Conservation (phyloP, 2,329 filamentous ascomycete species). For the Rhinocladiella similis region DNA sequence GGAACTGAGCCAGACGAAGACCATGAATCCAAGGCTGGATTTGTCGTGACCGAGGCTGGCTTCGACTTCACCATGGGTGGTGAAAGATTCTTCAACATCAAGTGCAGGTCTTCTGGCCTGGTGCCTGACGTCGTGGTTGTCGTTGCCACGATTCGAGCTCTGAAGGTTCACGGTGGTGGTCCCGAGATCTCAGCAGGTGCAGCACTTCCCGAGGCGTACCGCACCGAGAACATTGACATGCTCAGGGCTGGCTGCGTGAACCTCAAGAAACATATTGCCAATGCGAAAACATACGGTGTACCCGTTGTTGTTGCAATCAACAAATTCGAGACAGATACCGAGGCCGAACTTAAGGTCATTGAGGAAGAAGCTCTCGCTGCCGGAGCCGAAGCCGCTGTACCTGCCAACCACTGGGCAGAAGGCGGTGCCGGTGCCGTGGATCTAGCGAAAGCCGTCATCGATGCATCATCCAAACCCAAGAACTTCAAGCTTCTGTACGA, state of each 20-base stretch:
- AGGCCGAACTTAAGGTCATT: conserved; percentile 85
- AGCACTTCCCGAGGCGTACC: conserved; percentile 82
- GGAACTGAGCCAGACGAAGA: conserved; percentile 93
- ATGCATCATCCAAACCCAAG: conserved; percentile 78
- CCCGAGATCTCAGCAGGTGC: conserved; percentile 90
- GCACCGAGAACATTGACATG: conserved; percentile 88
- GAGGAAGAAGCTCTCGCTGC: conserved; percentile 88
- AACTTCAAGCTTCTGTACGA: conserved; percentile 85
- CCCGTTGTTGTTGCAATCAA: conserved; percentile 98
- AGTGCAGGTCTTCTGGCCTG: conserved; percentile 91
- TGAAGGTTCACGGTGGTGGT: conserved; percentile 96
- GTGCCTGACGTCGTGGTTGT: conserved; percentile 91
- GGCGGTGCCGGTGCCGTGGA: conserved; percentile 88
- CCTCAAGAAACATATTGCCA: conserved; percentile 90
- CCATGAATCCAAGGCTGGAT: conserved; percentile 77
- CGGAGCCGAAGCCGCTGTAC: conserved; percentile 88
- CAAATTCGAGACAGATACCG: conserved; percentile 90
- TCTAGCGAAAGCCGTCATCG: conserved; percentile 82
- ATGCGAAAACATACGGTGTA: conserved; percentile 84
- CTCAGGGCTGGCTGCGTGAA: conserved; percentile 90
- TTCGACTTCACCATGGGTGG: conserved; percentile 99
- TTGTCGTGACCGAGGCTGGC: conserved; percentile 93
- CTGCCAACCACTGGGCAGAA: conserved; percentile 95
- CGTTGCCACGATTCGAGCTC: conserved; percentile 89
- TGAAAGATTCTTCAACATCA: conserved; percentile 99